Evolutionary conservation across 768 basidiomycete genomes (phyloP), one percentile per base, ranked within the genome.

Genomic region (Mycena epipterygia): DNA sequence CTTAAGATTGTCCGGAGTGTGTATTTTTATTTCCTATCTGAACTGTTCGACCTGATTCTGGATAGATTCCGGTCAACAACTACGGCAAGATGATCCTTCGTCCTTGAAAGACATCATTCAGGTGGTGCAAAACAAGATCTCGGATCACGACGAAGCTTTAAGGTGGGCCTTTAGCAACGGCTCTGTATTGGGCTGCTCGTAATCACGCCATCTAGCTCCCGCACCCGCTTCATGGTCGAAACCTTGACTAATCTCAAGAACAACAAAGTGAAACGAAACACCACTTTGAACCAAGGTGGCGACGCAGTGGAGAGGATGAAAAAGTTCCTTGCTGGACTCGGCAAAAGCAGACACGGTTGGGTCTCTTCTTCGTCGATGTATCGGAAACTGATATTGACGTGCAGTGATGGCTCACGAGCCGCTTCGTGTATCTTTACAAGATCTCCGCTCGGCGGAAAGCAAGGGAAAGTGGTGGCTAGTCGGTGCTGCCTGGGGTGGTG

Each of bases 401-500:
- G 19, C 67, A 97, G 96, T 95, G 8, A 84, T 92, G 58, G 89
- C 91, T 0, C 90, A 95, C 76, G 98, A 98, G 51, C 91, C 96
- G 0, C 85, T 99, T 11, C 91, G 96, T 9, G 90, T 98, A 1
- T 91, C 93, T 0, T 84, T 98, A 27, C 85, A 86, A n/a, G 97
- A 99, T 80, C 87, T 99, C 7, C 94, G 89, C 68, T 89, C 90
- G 0, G 91, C 95, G 1, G 90, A 95, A 64, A 93, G 87, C 14
- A 94, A 91, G 77, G 98, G 97, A 6, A 98, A 98, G 83, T 99
- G 98, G 98, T 99, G 98, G 97, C 86, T 98, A 2, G 95, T 98
- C 39, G 98, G 97, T 21, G 95, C 97, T 1, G 97, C 95, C 0
- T 99, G 97, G 97, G 88, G 88, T 35, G 97, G 97, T 2, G 91